Conservation (phyloP, 768 basidiomycete species). For the Leccinum imitatum region DNA sequence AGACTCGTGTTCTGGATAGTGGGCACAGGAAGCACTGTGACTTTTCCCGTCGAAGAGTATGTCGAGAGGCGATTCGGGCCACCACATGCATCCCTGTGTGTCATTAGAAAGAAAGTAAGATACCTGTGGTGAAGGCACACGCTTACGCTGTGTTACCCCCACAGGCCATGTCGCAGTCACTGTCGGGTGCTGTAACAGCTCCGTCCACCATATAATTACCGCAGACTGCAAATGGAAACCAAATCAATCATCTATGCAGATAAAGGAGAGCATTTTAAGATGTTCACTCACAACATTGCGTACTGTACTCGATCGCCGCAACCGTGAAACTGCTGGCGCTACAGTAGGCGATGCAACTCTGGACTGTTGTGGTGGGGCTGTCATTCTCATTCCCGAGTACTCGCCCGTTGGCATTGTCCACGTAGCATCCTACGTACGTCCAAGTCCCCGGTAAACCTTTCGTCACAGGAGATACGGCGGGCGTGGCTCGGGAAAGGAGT, state of each 20-base stretch:
- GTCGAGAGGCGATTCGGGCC: constrained; percentile 71
- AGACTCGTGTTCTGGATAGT: constrained; percentile 52
- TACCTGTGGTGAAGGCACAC: not conserved
- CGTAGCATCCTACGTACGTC: constrained; percentile 65
- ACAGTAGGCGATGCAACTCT: constrained; percentile 64
- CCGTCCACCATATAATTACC: constrained; percentile 64
- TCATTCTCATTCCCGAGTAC: constrained; percentile 48
- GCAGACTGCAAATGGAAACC: constrained; percentile 50
- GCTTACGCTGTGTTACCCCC: constrained; percentile 64
- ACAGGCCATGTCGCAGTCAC: constrained; percentile 73
- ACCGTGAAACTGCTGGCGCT: constrained; percentile 53
- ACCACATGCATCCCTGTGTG: constrained; percentile 63
- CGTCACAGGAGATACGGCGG: constrained; percentile 39
- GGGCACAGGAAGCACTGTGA: constrained; percentile 62
- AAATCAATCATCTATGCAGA: constrained; percentile 1
- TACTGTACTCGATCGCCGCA: constrained; percentile 67
- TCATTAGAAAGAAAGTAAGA: not conserved
- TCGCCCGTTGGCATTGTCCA: constrained; percentile 71
- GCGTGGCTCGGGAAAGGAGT: not conserved
- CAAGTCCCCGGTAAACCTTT: constrained; percentile 54
- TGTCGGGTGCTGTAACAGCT: constrained; percentile 47
- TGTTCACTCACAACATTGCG: constrained; percentile 45
- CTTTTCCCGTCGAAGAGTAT: constrained; percentile 51
- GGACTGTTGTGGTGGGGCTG: constrained; percentile 48
- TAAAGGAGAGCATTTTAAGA: not conserved